Percentiles rank a stretch among this genome's conserved stretches.
These are phyloP conservation scores for Marsdenia floribunda DNA, from an alignment of 257 asterid genomes.

Conservation along the genomic window DNA sequence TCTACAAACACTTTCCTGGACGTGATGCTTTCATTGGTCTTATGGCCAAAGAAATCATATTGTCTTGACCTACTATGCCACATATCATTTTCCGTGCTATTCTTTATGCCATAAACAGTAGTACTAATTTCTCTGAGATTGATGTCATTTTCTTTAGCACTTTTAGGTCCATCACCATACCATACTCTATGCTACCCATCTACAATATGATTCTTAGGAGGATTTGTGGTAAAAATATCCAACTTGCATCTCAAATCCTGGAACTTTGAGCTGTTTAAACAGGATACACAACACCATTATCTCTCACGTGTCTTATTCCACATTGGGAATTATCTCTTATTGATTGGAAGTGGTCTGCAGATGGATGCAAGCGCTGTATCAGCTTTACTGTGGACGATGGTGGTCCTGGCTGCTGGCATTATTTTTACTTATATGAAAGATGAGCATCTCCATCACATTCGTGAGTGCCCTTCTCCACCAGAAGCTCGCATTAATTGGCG, in stretches of 20 bases:
- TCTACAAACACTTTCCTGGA: neutral
- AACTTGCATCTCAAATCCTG: no score
- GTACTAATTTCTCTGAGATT: neutral
- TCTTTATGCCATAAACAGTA: neutral
- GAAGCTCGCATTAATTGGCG: slow-evolving; percentile 36
- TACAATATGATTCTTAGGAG: neutral
- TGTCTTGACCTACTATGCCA: neutral
- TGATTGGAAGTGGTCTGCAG: slow-evolving; percentile 15
- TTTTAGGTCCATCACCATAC: neutral
- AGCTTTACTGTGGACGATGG: slow-evolving; percentile 13
- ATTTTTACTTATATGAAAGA: neutral
- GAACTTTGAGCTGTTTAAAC: no score
- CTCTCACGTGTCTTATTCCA: no score
- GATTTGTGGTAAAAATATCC: neutral
- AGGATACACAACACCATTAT: no score
- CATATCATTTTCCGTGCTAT: neutral
- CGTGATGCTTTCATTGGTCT: neutral
- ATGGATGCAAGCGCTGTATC: neutral
- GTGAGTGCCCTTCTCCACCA: neutral
- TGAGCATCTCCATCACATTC: neutral
- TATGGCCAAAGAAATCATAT: neutral
- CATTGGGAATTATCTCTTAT: no score
- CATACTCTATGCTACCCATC: neutral
- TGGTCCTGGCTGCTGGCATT: slow-evolving; percentile 19
- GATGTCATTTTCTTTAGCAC: neutral